Base-by-base conservation (phyloP, 2,329 filamentous ascomycete species). In the Talaromyces amestolkiae region DNA sequence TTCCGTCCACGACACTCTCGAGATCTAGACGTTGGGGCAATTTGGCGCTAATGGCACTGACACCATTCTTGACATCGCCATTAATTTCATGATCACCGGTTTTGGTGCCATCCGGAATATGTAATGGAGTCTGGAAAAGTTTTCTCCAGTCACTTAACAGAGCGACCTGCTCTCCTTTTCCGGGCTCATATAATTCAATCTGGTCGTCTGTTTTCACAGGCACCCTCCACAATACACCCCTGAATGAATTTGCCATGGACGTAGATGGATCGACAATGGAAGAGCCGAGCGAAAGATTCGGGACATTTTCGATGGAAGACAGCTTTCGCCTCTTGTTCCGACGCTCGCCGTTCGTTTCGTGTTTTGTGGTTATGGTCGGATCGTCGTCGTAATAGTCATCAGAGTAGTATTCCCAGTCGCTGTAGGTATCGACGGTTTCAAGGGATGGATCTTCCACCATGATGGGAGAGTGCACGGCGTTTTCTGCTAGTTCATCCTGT, bases 71-170 rank as follows among this genome's bases (percentile, higher is more conserved):
- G 9, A 47, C 51, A n/a, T 59, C 60, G 3, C 8, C 19, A 19
- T 65, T 24, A 15, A 13, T 15, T 35, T 47, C 37, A 39, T 65
- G 1, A 19, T 13, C 24, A 22, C 47, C 37, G 19, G 43, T 2
- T 47, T 51, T 22, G 22, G 27, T 4, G 49, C 24, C 56, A 45
- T 63, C 59, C 7, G 62, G 15, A 51, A 49, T 24, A 6, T 75
- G 76, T 61, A 78, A 72, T 0, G 74, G 72, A 15, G 73, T 69
- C 47, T 76, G 75, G 67, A 82, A 82, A 2, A 80, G 69, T 64
- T 82, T 78, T 22, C 79, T 74, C 80, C 81, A 82, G 68, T 82
- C 78, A 67, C 79, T 77, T 58, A 82, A 71, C 19, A 83, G 67
- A 1, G 81, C 75, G 0, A 83, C 79, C 61, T 77, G 77, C 24